Percentiles rank a stretch among this genome's conserved stretches.
phyloP scores from a whole-genome alignment of 2,329 filamentous ascomycete species.

The Colletotrichum sp. region DNA sequence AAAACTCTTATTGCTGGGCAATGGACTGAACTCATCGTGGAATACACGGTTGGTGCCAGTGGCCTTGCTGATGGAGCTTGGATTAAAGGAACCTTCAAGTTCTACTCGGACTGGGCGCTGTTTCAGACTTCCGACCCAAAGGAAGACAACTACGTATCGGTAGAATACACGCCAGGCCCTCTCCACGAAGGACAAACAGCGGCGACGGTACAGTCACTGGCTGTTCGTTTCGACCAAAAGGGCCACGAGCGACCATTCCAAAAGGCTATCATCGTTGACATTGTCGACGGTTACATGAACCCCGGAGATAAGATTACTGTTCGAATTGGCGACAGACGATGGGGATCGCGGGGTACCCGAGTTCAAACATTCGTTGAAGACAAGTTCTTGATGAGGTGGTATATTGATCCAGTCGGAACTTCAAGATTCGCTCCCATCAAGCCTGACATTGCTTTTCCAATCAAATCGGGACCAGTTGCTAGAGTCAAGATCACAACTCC shows the following conservation, averaged over 20 bases:
- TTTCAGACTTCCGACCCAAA: constrained; percentile 35
- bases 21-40: constrained; percentile 32
- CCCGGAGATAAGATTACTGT: constrained; percentile 37
- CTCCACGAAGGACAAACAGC: constrained; percentile 32
- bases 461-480: constrained; percentile 24
- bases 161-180: constrained; percentile 31
- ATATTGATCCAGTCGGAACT: constrained; percentile 40
- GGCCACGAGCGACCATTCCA: constrained; percentile 41
- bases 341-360: constrained; percentile 33
- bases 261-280: constrained; percentile 40
- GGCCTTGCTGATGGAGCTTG: constrained; percentile 38
- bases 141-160: constrained; percentile 35
- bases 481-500: constrained; percentile 26
- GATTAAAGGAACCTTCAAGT: constrained; percentile 43
- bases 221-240: constrained; percentile 41
- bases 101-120: constrained; percentile 40
- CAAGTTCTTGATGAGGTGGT: constrained; percentile 37
- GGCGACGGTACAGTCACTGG: constrained; percentile 35
- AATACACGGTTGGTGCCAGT: constrained; percentile 32
- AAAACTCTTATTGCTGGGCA: constrained; percentile 28
- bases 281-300: constrained; percentile 40
- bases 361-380: constrained; percentile 40
- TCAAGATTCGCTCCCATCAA: constrained; percentile 37
- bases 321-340: constrained; percentile 35
- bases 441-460: constrained; percentile 31